Percentiles rank a stretch among this genome's conserved stretches.
These are phyloP conservation scores for Ustulina deusta DNA, from an alignment of 2,329 filamentous ascomycete species.

Conservation along the genomic window DNA sequence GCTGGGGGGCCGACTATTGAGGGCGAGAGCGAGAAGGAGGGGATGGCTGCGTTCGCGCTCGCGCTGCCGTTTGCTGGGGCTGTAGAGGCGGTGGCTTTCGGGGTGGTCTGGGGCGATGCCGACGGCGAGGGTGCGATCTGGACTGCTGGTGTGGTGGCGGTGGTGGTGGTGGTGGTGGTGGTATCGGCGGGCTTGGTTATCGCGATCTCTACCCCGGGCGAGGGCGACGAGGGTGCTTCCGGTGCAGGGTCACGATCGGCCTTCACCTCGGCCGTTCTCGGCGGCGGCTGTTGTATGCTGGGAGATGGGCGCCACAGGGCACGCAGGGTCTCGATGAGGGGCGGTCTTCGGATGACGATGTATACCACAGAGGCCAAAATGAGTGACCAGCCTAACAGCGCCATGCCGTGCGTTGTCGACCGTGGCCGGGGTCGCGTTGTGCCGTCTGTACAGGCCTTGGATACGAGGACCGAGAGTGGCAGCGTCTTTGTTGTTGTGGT, in stretches of 20 bases:
- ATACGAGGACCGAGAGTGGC: background rate
- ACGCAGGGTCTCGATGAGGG: slow-evolving; percentile 60
- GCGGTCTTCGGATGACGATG: slow-evolving; percentile 65
- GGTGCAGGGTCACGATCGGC: slow-evolving; percentile 54
- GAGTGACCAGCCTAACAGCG: slow-evolving; percentile 70
- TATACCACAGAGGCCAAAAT: slow-evolving; percentile 71
- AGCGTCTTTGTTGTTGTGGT: background rate
- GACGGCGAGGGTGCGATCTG: slow-evolving; percentile 40
- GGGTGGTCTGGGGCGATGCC: slow-evolving; percentile 59
- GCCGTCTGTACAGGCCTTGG: background rate
- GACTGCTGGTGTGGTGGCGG: slow-evolving; percentile 34
- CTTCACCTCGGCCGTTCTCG: slow-evolving; percentile 21
- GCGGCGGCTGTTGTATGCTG: slow-evolving; percentile 46
- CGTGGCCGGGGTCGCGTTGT: slow-evolving; percentile 4
- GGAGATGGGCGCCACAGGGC: slow-evolving; percentile 49
- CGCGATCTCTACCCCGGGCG: slow-evolving; percentile 36
- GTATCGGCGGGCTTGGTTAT: slow-evolving; percentile 38
- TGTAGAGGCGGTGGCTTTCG: slow-evolving; percentile 58
- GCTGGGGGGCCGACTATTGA: slow-evolving; percentile 42
- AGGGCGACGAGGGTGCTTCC: slow-evolving; percentile 46
- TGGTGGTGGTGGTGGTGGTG: slow-evolving; percentile 30
- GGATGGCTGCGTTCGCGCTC: slow-evolving; percentile 51
- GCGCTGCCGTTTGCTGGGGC: slow-evolving; percentile 32
- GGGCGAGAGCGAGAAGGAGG: slow-evolving; percentile 60
- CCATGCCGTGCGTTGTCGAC: slow-evolving; percentile 56